Conservation (phyloP, 208 protist genomes). For the Crithidia fasciculata region DNA sequence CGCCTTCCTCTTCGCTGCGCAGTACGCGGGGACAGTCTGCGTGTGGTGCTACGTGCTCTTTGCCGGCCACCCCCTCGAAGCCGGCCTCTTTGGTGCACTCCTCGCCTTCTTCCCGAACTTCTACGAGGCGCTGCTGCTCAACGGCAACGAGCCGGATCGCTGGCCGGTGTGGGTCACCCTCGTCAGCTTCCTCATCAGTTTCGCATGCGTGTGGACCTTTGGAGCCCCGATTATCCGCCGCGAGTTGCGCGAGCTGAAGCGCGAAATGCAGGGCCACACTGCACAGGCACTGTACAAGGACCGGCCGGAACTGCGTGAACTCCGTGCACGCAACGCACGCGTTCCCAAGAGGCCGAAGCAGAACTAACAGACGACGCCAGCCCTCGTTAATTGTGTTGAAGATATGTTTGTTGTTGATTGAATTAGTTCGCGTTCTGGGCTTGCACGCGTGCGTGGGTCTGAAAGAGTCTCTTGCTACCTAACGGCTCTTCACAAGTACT, state of each 20-base stretch:
- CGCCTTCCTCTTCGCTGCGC: constrained; percentile 31
- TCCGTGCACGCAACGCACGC: constrained; percentile 14
- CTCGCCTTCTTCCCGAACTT: constrained; percentile 53
- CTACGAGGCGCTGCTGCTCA: constrained; percentile 52
- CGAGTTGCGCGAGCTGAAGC: constrained; percentile 40
- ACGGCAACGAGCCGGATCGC: constrained; percentile 48
- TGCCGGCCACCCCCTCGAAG: constrained; percentile 28
- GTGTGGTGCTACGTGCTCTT: constrained; percentile 51
- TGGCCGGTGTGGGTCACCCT: constrained; percentile 49
- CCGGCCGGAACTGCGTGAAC: constrained; percentile 36
- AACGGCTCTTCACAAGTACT: too few relatives aligned
- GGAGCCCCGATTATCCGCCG: constrained; percentile 34
- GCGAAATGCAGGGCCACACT: constrained; percentile 41
- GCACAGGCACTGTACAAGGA: constrained; percentile 43
- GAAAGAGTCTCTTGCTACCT: too few relatives aligned
- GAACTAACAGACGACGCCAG: not conserved
- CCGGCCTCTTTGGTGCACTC: constrained; percentile 33
- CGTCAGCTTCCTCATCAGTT: constrained; percentile 40
- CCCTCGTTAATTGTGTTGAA: too few relatives aligned
- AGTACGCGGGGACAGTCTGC: constrained; percentile 39
- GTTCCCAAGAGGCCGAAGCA: constrained; percentile 10
- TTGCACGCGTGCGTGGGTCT: too few relatives aligned
- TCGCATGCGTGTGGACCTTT: constrained; percentile 40
- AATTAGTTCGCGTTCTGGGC: too few relatives aligned
- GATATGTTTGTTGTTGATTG: too few relatives aligned